Percentiles rank a stretch among this genome's conserved stretches.
These are phyloP conservation scores for Sporothrix inflata DNA, from an alignment of 2,329 filamentous ascomycete genomes.

Conservation along the genomic window DNA sequence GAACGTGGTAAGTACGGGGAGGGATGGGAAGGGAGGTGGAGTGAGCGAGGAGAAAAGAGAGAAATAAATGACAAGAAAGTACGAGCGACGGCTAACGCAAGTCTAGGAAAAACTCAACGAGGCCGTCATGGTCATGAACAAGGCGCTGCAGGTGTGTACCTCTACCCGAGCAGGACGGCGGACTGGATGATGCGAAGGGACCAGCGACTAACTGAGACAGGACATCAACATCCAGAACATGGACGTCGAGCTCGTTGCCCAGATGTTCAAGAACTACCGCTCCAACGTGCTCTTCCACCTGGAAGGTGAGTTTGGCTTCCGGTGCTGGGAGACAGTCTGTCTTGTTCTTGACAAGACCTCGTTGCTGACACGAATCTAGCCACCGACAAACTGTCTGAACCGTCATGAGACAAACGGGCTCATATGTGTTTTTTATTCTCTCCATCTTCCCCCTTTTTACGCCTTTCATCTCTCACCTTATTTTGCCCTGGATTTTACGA, in stretches of 20 bases:
- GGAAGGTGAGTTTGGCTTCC: slow-evolving; percentile 66
- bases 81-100: too few relatives aligned
- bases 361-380: slow-evolving; percentile 24
- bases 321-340: background rate
- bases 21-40: background rate
- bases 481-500: slow-evolving; percentile 1
- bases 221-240: slow-evolving; percentile 99
- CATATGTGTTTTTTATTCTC: background rate
- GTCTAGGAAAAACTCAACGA: slow-evolving; percentile 94
- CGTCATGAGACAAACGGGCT: slow-evolving; percentile 1
- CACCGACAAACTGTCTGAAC: slow-evolving; percentile 35
- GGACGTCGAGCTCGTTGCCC: slow-evolving; percentile 95
- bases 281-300: slow-evolving; percentile 97
- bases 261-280: slow-evolving; percentile 99
- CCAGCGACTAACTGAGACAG: slow-evolving; percentile 52
- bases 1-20: slow-evolving; percentile 76
- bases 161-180: background rate
- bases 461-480: background rate
- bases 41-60: too few relatives aligned
- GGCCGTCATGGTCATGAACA: slow-evolving; percentile 89
- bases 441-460: background rate
- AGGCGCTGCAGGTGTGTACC: slow-evolving; percentile 74
- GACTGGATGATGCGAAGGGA: background rate
- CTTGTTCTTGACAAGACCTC: background rate
- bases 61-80: too few relatives aligned